Conservation (phyloP, 768 basidiomycete genomes). For the Pulveroboletus sp. region DNA sequence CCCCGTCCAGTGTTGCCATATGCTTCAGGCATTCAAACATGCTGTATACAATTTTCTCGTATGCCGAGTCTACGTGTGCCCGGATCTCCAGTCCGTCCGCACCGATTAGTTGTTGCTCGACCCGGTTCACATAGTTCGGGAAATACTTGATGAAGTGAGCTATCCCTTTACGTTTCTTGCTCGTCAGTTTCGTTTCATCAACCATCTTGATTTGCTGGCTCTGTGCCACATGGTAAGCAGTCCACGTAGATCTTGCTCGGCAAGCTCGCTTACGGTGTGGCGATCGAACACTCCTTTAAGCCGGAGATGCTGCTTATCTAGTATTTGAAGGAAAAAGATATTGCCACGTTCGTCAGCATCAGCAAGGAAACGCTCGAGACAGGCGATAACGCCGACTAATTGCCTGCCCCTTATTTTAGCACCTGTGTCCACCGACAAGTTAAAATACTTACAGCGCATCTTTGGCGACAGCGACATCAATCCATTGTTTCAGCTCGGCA, state of each 20-base stretch:
- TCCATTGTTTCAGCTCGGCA: constrained; percentile 76
- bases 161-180: constrained; percentile 90
- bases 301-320: constrained; percentile 81
- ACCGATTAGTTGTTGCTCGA: constrained; percentile 80
- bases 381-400: constrained; percentile 75
- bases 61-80: constrained; percentile 68
- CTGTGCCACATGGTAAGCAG: constrained; percentile 35
- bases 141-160: constrained; percentile 91
- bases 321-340: constrained; percentile 61
- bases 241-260: not conserved
- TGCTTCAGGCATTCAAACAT: constrained; percentile 95
- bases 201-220: constrained; percentile 83
- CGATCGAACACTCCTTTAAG: constrained; percentile 74
- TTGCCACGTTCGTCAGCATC: constrained; percentile 81
- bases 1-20: constrained; percentile 93
- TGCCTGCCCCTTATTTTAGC: constrained; percentile 49
- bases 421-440: not conserved
- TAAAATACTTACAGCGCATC: constrained; percentile 59
- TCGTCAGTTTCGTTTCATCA: constrained; percentile 85
- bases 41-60: constrained; percentile 81
- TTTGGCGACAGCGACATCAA: constrained; percentile 69
- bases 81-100: constrained; percentile 77
- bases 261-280: constrained; percentile 50
- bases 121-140: constrained; percentile 76
- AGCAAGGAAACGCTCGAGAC: constrained; percentile 67